Percentiles rank a stretch among this genome's conserved stretches.
Conservation (phyloP, 345 rosid genomes). For the Moricandia moricandioides region DNA sequence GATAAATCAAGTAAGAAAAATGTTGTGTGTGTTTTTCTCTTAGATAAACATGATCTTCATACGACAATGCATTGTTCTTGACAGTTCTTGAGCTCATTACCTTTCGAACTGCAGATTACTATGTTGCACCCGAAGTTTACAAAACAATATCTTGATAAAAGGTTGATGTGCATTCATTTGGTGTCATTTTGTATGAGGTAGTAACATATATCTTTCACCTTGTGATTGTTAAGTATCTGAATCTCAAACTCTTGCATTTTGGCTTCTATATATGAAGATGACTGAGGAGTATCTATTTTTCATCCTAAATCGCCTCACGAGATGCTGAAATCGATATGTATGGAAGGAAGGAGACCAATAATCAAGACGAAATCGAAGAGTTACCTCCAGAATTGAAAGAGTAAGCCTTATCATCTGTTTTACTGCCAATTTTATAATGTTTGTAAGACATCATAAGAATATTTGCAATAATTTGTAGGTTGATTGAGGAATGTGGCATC, state of each 20-base stretch:
- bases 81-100: not conserved
- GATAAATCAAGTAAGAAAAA: slow-evolving; percentile 62
- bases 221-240: not conserved
- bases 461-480: slow-evolving; percentile 40
- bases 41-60: not conserved
- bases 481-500: slow-evolving; percentile 94
- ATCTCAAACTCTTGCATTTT: not conserved
- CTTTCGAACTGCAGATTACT: slow-evolving; percentile 49
- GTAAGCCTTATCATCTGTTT: slow-evolving; percentile 40
- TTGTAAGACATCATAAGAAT: not conserved
- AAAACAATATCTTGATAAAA: slow-evolving; percentile 58
- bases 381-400: slow-evolving; percentile 54
- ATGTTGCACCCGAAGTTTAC: slow-evolving; percentile 81
- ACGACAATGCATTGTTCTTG: slow-evolving; percentile 10
- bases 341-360: slow-evolving; percentile 66
- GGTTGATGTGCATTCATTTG: slow-evolving; percentile 81
- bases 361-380: slow-evolving; percentile 65
- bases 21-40: not conserved
- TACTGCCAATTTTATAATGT: not conserved
- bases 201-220: not conserved
- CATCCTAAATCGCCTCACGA: slow-evolving; percentile 71
- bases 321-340: slow-evolving; percentile 55
- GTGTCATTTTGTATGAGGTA: slow-evolving; percentile 90
- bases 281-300: slow-evolving; percentile 71
- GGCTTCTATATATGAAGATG: slow-evolving; percentile 52